Evolutionary conservation across 345 rosid genomes (phyloP), one percentile per base, ranked within the genome.

Genomic region (Trapa bicornis): DNA sequence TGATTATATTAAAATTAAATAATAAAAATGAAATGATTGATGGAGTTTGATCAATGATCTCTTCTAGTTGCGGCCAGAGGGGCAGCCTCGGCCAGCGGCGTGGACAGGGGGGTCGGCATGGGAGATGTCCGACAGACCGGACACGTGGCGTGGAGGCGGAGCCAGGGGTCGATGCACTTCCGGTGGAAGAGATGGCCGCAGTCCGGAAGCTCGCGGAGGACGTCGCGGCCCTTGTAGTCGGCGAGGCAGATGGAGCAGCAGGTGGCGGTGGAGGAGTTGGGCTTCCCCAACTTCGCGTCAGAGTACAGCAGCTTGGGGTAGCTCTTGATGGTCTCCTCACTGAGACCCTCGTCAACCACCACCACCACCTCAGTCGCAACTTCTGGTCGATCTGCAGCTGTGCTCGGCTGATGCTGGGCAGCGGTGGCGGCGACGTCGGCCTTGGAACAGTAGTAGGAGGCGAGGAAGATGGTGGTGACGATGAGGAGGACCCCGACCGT

Each of bases 51-150:
- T 5, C 68, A 43, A 22, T 22, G 29, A n/a, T 71, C 68, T 47
- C 74, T 56, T 64, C 68, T 43, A 8, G 43, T 54, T 22, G 29
- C 29, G 9, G 74, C 74, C 57, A 66, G 53, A 13, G 74, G 70
- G 37, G 58, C 75, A 50, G 32, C 75, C 75, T 66, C 75, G 32
- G 72, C 68, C 1, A 73, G 65, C 17, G 67, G 67, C 9, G 73
- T 66, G 5, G 73, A 32, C 67, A 53, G 56, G 10, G 77, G 70
- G 13, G 71, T 66, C 4, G 77, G 74, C 62, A 61, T 6, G 17
- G 77, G 80, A 9, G 75, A 66, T 35, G 64, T 80, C 65, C 83
- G 72, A 42, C 83, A 80, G 2, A 80, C 52, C 17, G 83, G 83
- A 61, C 83, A 80, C 1, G 80, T 70, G 32, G 75, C 17, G 37